Percentiles rank a stretch among this genome's conserved stretches.
Evolutionary conservation across 2,329 filamentous ascomycete genomes (phyloP).

Genomic region (Penicillium sp.): DNA sequence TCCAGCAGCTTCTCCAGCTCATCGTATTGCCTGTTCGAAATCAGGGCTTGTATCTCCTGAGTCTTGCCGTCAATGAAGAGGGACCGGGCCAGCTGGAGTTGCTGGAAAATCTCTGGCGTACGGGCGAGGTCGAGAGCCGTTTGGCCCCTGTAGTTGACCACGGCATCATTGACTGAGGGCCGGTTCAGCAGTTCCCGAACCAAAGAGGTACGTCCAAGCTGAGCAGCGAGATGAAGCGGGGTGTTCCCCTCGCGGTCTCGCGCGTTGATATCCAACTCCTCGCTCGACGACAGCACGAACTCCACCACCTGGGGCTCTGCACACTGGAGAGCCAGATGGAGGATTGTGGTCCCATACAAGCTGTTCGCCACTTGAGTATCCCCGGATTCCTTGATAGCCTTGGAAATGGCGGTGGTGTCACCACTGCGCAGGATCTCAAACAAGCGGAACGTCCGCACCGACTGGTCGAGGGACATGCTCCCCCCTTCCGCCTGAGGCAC

Average conservation of each 20-base stretch:
- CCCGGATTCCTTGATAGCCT: conserved; percentile 65
- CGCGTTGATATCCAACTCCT: conserved; percentile 78
- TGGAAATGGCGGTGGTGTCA: conserved; percentile 85
- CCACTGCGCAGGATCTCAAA: conserved; percentile 90
- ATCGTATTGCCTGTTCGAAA: conserved; percentile 71
- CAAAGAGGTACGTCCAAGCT: conserved; percentile 74
- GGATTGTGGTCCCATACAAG: conserved; percentile 72
- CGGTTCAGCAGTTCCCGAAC: conserved; percentile 83
- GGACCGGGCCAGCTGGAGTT: conserved; percentile 84
- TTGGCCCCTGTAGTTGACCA: conserved; percentile 80
- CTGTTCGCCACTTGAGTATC: conserved; percentile 49
- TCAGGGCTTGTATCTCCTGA: conserved; percentile 76
- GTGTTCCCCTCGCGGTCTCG: conserved; percentile 94
- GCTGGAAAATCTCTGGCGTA: conserved; percentile 92
- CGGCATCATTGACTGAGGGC: conserved; percentile 80
- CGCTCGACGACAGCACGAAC: conserved; percentile 78
- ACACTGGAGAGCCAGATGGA: conserved; percentile 94
- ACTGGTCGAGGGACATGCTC: conserved; percentile 74
- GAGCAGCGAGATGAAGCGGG: conserved; percentile 81
- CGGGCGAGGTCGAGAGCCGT: conserved; percentile 84
- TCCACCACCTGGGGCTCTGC: conserved; percentile 90
- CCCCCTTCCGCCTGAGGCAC: conserved; percentile 31
- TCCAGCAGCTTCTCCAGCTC: conserved; percentile 75
- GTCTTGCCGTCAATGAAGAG: conserved; percentile 86
- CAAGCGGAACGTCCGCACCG: conserved; percentile 87